These are phyloP conservation scores for Tetraselmis chui DNA, from an alignment of 139 green algal species.

Conservation along the genomic window DNA sequence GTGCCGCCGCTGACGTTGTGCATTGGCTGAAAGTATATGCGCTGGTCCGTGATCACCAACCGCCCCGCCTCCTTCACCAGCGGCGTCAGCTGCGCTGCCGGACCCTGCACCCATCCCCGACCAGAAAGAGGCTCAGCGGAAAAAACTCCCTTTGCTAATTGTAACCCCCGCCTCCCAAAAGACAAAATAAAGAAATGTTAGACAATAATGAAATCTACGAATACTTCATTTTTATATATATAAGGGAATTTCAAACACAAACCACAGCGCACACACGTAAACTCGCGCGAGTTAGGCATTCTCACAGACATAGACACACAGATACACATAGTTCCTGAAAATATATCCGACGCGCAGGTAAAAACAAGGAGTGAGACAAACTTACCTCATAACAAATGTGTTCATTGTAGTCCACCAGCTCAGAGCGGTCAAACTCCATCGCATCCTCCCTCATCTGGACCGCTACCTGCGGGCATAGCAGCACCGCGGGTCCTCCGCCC, in stretches of 20 bases:
- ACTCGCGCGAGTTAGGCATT: conserved; percentile 14
- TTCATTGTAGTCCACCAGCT: conserved; percentile 68
- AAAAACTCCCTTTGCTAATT: too few species aligned
- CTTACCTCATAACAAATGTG: conserved; percentile 40
- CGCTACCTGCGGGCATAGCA: conserved; percentile 19
- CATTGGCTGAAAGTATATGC: conserved; percentile 85
- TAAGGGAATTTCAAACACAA: too few species aligned
- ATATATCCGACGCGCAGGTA: too few species aligned
- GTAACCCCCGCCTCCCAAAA: too few species aligned
- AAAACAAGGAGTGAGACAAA: too few species aligned
- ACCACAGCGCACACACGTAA: conserved; percentile 1
- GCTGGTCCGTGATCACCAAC: conserved; percentile 60
- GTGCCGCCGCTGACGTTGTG: conserved; percentile 61
- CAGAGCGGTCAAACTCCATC: conserved; percentile 59
- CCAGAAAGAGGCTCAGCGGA: too few species aligned
- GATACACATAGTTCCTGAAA: too few species aligned
- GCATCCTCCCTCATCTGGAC: conserved; percentile 36
- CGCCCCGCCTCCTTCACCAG: conserved; percentile 59
- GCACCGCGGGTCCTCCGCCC: neutral
- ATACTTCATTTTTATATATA: too few species aligned
- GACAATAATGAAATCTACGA: too few species aligned
- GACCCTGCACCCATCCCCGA: neutral
- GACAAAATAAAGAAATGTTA: too few species aligned
- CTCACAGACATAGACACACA: too few species aligned
- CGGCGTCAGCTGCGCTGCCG: conserved; percentile 33